Percentiles rank a stretch among this genome's conserved stretches.
Evolutionary conservation across 1,284 basidiomycete species (phyloP).

Genomic region (Pulveroboletus sp.): DNA sequence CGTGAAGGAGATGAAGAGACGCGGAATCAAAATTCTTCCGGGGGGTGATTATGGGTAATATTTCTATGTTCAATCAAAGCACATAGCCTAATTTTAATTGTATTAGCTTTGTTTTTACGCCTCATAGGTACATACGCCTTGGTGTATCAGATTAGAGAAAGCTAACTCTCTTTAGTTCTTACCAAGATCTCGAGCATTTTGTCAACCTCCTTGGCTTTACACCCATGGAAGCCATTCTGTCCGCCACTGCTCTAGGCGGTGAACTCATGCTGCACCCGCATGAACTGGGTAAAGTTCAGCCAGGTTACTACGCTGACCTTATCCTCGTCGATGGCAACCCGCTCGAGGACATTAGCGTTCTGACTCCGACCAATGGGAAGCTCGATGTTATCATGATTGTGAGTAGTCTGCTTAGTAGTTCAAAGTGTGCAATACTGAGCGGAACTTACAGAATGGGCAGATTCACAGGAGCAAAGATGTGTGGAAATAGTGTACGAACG

Average conservation of each 20-base stretch:
- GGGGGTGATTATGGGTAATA: constrained; percentile 37
- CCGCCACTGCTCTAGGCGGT: not conserved
- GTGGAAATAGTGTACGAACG: not conserved
- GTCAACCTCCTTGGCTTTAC: not conserved
- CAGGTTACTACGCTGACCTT: not conserved
- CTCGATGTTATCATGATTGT: no score
- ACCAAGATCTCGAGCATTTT: not conserved
- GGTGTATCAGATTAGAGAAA: not conserved
- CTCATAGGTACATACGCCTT: constrained; percentile 28
- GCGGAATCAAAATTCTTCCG: constrained; percentile 37
- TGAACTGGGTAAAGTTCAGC: not conserved
- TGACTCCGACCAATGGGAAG: no score
- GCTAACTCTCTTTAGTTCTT: constrained; percentile 28
- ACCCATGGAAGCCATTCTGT: not conserved
- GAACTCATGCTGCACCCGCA: not conserved
- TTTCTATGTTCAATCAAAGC: not conserved
- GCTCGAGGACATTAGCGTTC: not conserved
- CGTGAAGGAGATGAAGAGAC: constrained; percentile 37
- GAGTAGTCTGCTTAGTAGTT: not conserved
- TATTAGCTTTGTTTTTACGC: constrained; percentile 39
- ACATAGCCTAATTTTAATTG: not conserved
- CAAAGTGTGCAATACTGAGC: constrained; percentile 2
- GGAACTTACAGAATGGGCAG: constrained; percentile 23
- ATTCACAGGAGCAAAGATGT: constrained; percentile 23
- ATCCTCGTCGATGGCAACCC: not conserved